These are phyloP conservation scores for Neofusicoccum kwambonambiense DNA, from an alignment of 2,329 filamentous ascomycete genomes.

Conservation along the genomic window DNA sequence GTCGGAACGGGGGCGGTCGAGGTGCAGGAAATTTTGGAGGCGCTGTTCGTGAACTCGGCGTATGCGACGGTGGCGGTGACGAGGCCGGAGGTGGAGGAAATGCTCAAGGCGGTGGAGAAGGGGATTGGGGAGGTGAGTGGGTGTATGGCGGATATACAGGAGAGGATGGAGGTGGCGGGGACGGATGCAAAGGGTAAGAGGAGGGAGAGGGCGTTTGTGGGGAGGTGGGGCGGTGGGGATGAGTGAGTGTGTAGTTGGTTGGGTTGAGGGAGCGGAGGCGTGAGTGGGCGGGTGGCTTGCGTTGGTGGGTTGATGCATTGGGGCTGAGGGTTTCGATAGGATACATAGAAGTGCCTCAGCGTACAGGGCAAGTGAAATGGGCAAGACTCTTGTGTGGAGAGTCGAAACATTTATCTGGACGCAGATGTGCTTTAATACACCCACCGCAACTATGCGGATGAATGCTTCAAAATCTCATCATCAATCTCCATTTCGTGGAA, in stretches of 20 bases:
- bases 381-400: neutral
- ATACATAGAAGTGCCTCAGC: too few species aligned
- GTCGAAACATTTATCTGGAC: neutral
- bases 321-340: too few species aligned
- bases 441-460: too few species aligned
- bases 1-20: slow-evolving; percentile 38
- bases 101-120: slow-evolving; percentile 36
- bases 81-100: slow-evolving; percentile 28
- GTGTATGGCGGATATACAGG: slow-evolving; percentile 37
- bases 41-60: slow-evolving; percentile 38
- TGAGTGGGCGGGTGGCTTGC: too few species aligned
- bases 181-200: slow-evolving; percentile 1
- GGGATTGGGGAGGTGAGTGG: slow-evolving; percentile 38
- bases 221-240: slow-evolving; percentile 8
- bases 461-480: too few species aligned
- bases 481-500: too few species aligned
- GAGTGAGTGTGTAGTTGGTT: neutral
- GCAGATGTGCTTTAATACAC: neutral
- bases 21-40: slow-evolving; percentile 35
- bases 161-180: slow-evolving; percentile 28
- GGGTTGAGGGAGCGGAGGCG: neutral
- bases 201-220: slow-evolving; percentile 12
- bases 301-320: too few species aligned
- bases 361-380: too few species aligned
- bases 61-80: slow-evolving; percentile 30